These are phyloP conservation scores for Aurifilum marmelostoma DNA, from an alignment of 2,329 filamentous ascomycete species.

Conservation along the genomic window DNA sequence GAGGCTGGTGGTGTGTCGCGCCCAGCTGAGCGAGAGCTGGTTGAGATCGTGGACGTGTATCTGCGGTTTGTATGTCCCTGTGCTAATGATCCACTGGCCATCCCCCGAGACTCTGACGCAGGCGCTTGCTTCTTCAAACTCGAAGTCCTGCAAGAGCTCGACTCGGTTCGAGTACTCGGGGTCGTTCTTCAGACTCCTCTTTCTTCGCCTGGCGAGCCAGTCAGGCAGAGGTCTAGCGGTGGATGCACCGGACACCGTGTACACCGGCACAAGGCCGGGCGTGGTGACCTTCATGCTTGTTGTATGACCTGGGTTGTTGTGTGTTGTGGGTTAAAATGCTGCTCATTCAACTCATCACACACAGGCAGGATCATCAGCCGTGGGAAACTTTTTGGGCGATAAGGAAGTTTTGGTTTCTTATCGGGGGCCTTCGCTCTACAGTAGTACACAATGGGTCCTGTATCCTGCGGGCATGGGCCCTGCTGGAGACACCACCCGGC, in stretches of 20 bases:
- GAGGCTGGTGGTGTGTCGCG: constrained; percentile 86
- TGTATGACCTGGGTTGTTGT: background rate
- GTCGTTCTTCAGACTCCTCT: constrained; percentile 89
- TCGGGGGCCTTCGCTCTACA: background rate
- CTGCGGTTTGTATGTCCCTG: constrained; percentile 74
- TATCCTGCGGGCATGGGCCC: background rate
- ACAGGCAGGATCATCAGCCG: background rate
- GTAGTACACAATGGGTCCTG: background rate
- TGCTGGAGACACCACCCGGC: background rate
- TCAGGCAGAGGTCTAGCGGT: constrained; percentile 88
- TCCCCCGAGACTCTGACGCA: constrained; percentile 92
- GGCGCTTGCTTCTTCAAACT: constrained; percentile 92
- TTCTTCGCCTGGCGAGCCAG: constrained; percentile 89
- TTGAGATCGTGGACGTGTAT: constrained; percentile 96
- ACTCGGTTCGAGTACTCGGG: constrained; percentile 91
- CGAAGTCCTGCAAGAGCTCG: constrained; percentile 95
- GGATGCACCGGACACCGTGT: constrained; percentile 91
- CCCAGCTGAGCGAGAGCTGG: constrained; percentile 90
- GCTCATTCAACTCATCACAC: background rate
- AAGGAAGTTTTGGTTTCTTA: constrained; percentile 13
- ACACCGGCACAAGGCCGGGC: constrained; percentile 81
- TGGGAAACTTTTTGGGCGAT: constrained; percentile 22
- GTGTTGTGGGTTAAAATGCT: background rate
- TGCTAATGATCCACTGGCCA: constrained; percentile 97
- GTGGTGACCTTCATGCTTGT: constrained; percentile 76